Base-by-base conservation (phyloP, 495 filamentous ascomycete genomes). In the Penicillium verhagenii region DNA sequence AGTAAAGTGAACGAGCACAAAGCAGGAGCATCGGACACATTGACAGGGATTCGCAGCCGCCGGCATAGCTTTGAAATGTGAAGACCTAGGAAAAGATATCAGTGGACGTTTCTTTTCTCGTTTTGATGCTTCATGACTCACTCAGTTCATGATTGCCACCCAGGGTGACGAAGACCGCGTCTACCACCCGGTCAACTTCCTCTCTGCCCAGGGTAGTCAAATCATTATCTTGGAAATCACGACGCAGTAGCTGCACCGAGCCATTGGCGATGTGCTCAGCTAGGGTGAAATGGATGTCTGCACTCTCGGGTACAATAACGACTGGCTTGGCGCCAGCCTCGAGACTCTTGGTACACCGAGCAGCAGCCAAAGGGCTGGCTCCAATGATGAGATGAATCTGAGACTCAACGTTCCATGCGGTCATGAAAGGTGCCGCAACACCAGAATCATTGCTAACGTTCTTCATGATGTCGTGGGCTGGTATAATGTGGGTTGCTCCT, bases 1-100 rank as follows among this genome's bases (percentile, higher is more conserved):
- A 97, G 86, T 45, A 98, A 77, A 8, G 87, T 89, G 68, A 98
- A 97, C 10, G 90, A 87, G 71, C 91, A 96, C n/a, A 97, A 83
- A 33, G 82, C 77, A 0, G 92, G 91, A 1, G 91, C 82, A 72
- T 98, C 94, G 52, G 90, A 80, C 6, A 97, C 90, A 70, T 98
- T 98, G 61, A 97, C 79, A 7, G 95, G 93, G 52, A 97, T 94
- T 21, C 94, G 82, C 44, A 93, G 79, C 24, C 86, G 79, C 38
- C 81, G 80, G 68, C 94, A 97, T 10, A 91, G 73, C 3, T 74
- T 79, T 0, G 91, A 91, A 52, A 97, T 88, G 53, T 86, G 80
- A 24, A 81, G 60, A 53, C 80, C 83, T 87, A n/a, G n/a, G 53
- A 8, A 11, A n/a, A 39, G 20, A 20, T 1, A 31, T 55, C 49